phyloP scores from a whole-genome alignment of 345 rosid species.

The Rhodomyrtus tomentosa region DNA sequence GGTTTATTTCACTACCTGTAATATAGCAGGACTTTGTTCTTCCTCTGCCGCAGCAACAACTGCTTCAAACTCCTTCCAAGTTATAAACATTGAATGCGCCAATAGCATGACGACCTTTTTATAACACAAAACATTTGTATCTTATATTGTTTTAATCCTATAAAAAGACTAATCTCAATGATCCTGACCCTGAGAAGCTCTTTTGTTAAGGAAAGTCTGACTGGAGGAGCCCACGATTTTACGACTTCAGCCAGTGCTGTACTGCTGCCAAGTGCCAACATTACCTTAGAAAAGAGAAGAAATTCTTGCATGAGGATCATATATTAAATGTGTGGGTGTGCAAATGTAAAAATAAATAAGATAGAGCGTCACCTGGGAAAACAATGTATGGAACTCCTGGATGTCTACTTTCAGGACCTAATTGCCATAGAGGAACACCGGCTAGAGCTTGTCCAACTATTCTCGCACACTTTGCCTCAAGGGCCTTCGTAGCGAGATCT shows the following conservation, averaged over 20 bases:
- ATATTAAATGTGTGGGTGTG: neutral
- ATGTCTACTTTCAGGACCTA: constrained; percentile 95
- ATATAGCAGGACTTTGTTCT: constrained; percentile 86
- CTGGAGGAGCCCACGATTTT: constrained; percentile 74
- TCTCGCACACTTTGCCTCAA: constrained; percentile 77
- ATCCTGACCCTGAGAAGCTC: constrained; percentile 60
- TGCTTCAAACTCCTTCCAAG: constrained; percentile 89
- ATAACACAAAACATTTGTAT: neutral
- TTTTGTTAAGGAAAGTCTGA: constrained; percentile 51
- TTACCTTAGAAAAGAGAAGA: constrained; percentile 38
- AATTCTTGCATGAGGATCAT: neutral
- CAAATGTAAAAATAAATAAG: neutral
- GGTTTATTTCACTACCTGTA: constrained; percentile 46
- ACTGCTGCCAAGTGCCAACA: constrained; percentile 74
- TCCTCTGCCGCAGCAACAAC: constrained; percentile 96
- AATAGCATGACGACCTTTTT: constrained; percentile 71
- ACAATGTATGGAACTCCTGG: constrained; percentile 97
- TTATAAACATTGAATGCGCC: constrained; percentile 98
- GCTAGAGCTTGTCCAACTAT: constrained; percentile 91
- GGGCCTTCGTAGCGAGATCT: constrained; percentile 92
- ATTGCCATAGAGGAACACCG: constrained; percentile 94
- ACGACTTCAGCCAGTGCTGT: constrained; percentile 78
- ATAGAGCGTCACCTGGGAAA: constrained; percentile 62
- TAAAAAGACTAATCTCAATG: neutral
- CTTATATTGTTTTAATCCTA: neutral